A percentile compares a stretch with the other conserved stretches of the same genome.
phyloP scores from a whole-genome alignment of 139 green algal species.

The Tetradesmus lagerheimii region DNA sequence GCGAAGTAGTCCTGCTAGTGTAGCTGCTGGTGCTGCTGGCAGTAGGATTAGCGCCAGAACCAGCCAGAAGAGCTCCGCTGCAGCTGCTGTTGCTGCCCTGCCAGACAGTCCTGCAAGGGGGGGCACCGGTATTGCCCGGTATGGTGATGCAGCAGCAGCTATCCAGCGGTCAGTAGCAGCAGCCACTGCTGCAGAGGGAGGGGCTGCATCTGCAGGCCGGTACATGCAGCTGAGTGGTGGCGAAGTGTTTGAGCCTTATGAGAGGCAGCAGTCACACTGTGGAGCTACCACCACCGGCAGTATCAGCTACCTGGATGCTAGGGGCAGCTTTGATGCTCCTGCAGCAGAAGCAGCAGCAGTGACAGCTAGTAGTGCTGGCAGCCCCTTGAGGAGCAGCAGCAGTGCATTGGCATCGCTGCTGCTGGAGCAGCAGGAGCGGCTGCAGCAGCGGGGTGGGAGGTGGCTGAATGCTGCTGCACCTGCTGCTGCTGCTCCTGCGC shows the following conservation, averaged over 20 bases:
- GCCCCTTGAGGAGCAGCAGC: neutral
- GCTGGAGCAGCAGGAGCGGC: constrained; percentile 7
- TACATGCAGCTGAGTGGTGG: neutral
- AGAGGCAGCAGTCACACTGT: neutral
- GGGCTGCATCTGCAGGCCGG: neutral
- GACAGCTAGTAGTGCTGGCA: neutral
- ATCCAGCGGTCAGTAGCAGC: neutral
- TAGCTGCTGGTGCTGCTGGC: neutral
- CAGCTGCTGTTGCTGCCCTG: neutral
- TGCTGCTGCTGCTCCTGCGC: neutral
- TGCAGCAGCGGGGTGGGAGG: neutral
- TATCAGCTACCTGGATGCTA: neutral
- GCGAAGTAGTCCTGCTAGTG: neutral
- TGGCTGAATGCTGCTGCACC: neutral
- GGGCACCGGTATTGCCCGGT: too few species aligned
- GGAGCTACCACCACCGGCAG: neutral
- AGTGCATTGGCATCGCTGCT: neutral
- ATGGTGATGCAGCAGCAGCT: neutral
- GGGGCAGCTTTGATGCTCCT: neutral
- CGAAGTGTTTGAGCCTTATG: neutral
- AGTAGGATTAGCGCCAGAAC: neutral
- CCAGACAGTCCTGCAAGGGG: neutral
- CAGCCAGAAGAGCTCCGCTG: neutral
- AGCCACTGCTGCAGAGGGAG: neutral
- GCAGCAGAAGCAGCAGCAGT: neutral